Evolutionary conservation across 768 basidiomycete species (phyloP).

Genomic region (Piloderma croceum): DNA sequence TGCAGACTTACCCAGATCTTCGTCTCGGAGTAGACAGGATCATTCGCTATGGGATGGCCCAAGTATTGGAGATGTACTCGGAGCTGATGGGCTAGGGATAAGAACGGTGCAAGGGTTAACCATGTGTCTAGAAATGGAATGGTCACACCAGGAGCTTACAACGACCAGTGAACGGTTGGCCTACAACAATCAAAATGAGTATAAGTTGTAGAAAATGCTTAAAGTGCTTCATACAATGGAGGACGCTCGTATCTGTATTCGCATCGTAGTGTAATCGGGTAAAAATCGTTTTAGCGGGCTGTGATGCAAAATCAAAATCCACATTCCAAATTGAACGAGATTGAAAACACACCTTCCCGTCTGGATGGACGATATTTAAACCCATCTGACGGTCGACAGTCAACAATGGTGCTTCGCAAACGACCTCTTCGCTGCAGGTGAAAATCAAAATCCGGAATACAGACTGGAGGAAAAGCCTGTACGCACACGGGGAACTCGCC

Average conservation of each 20-base stretch:
- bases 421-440: conserved; percentile 60
- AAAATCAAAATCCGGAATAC: not conserved
- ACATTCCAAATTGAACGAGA: conserved; percentile 3
- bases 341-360: conserved; percentile 68
- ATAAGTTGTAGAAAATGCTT: conserved; percentile 4
- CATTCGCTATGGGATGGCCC: conserved; percentile 91
- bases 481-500: conserved; percentile 84
- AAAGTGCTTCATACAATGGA: conserved; percentile 56
- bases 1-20: conserved; percentile 62
- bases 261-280: conserved; percentile 75
- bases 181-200: conserved; percentile 29
- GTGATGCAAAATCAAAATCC: conserved; percentile 5
- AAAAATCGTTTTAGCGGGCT: conserved; percentile 90
- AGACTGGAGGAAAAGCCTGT: too few species aligned
- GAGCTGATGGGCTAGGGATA: conserved; percentile 81
- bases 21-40: conserved; percentile 83
- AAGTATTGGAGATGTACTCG: conserved; percentile 95
- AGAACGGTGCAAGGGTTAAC: conserved; percentile 9
- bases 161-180: conserved; percentile 85
- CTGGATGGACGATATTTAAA: conserved; percentile 89
- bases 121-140: conserved; percentile 1
- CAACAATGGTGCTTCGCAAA: conserved; percentile 80
- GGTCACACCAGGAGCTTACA: conserved; percentile 49
- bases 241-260: conserved; percentile 76
- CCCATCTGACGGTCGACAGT: conserved; percentile 97